These are phyloP conservation scores for Cryptococcus neoformans DNA, from an alignment of 1,284 basidiomycete species.

Conservation along the genomic window DNA sequence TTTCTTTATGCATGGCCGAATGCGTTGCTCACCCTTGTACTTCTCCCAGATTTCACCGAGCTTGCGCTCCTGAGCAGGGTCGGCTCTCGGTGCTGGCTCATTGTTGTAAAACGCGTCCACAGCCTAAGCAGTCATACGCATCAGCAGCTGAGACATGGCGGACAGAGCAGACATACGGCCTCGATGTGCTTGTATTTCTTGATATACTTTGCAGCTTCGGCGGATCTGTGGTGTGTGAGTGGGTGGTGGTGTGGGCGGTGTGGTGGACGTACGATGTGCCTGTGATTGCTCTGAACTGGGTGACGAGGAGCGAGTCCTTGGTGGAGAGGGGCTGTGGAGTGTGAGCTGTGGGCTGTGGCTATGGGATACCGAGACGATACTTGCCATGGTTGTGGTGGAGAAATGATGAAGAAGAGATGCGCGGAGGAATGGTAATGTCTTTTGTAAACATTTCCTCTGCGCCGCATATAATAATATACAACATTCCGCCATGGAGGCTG, in stretches of 20 bases:
- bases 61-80: constrained; percentile 41
- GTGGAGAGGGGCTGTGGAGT: neutral
- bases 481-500: no score
- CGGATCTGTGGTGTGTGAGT: constrained; percentile 16
- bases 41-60: constrained; percentile 48
- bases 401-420: no score
- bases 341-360: neutral
- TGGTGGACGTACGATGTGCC: constrained; percentile 35
- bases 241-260: neutral
- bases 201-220: constrained; percentile 39
- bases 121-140: constrained; percentile 16
- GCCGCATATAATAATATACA: no score
- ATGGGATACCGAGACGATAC: no score
- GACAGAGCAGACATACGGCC: constrained; percentile 21
- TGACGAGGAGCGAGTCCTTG: constrained; percentile 4
- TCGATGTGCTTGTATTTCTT: constrained; percentile 47
- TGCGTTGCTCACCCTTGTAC: constrained; percentile 42
- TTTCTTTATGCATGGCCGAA: neutral
- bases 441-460: no score
- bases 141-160: neutral
- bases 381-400: no score
- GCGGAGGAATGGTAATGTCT: no score
- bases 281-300: constrained; percentile 40
- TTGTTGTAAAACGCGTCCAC: constrained; percentile 40
- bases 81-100: constrained; percentile 26